phyloP scores from a whole-genome alignment of 2,329 filamentous ascomycete genomes.

The Stemphylium lycopersici region DNA sequence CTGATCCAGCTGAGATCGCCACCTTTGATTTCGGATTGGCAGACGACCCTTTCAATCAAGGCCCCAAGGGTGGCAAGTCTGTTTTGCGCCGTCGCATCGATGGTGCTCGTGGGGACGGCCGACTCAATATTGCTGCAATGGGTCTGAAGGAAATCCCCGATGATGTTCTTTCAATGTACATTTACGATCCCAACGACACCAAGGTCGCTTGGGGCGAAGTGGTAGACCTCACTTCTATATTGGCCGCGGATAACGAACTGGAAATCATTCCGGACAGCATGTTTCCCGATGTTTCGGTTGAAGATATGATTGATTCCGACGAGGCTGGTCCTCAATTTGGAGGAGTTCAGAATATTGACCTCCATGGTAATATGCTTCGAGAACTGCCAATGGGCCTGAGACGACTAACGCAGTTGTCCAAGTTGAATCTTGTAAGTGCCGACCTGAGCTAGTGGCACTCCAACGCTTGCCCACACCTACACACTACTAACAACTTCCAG shows the following conservation, averaged over 20 bases:
- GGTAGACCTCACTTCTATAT: constrained; percentile 82
- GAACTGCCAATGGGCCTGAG: constrained; percentile 77
- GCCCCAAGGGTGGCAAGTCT: constrained; percentile 65
- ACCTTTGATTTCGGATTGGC: constrained; percentile 65
- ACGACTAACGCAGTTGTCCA: constrained; percentile 74
- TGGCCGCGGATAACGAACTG: constrained; percentile 90
- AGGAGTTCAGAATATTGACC: constrained; percentile 77
- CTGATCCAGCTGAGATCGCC: constrained; percentile 40
- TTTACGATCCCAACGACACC: constrained; percentile 68
- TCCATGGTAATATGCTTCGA: constrained; percentile 82
- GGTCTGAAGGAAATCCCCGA: constrained; percentile 77
- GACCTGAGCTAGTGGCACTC: not conserved
- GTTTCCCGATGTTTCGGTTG: constrained; percentile 72
- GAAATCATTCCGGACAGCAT: constrained; percentile 72
- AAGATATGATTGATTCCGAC: constrained; percentile 66
- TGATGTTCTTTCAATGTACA: constrained; percentile 91
- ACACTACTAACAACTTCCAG: constrained; percentile 50
- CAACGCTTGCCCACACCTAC: not conserved
- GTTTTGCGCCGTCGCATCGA: constrained; percentile 76
- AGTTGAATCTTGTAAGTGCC: constrained; percentile 74
- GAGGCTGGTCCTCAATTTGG: constrained; percentile 77
- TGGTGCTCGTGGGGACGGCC: constrained; percentile 75
- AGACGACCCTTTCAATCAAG: constrained; percentile 75
- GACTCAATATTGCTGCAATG: constrained; percentile 87
- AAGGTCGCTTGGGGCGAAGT: constrained; percentile 84